Base-by-base conservation (phyloP, 768 basidiomycete genomes). In the Trametes villosa region DNA sequence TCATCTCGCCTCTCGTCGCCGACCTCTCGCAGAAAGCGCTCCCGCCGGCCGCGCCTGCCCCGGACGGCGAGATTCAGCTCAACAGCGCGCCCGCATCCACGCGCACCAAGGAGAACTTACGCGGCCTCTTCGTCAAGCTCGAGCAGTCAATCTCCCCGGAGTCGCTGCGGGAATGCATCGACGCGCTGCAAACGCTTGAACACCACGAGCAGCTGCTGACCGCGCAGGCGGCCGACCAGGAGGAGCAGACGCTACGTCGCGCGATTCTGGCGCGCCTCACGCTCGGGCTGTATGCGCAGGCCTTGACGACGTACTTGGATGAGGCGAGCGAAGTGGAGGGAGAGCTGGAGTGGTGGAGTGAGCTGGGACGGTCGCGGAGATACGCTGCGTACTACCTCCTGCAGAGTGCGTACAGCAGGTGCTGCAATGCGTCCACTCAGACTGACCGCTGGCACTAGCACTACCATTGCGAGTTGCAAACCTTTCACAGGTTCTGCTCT, bases 291-390 rank as follows among this genome's bases (percentile, higher is more conserved):
- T 94, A 93, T 68, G 77, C 84, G 6, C 81, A 88, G 54, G 81
- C 85, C 1, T 74, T 95, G 67, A 83, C 92, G 62, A 68, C 77
- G 22, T 84, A 86, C 58, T 72, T 96, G 59, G 69, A 65, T 9
- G 85, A 92, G 67, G 91, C 94, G 1, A 77, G 83, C 9, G 72
- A 85, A 33, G 84, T 87, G 13, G 93, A 95, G 66, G 74, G 79
- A 8, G 92, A 94, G 67, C 85, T 91, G 20, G 84, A 90, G 45
- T 97, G 91, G 89, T 98, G 95, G 95, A 80, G 81, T 17, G 81
- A 85, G 29, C 71, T 90, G 41, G 86, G 88, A 63, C 80, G 84
- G 31, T 92, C 89, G 3, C 69, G 77, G 27, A 65, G 74, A 52
- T 81, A 78, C 20, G 79, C 88, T 11, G 80, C 81, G 3, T 75